Evolutionary conservation across 2,329 filamentous ascomycete genomes (phyloP), one percentile per base, ranked within the genome.

Genomic region (Lasiodiplodia gonubiensis): DNA sequence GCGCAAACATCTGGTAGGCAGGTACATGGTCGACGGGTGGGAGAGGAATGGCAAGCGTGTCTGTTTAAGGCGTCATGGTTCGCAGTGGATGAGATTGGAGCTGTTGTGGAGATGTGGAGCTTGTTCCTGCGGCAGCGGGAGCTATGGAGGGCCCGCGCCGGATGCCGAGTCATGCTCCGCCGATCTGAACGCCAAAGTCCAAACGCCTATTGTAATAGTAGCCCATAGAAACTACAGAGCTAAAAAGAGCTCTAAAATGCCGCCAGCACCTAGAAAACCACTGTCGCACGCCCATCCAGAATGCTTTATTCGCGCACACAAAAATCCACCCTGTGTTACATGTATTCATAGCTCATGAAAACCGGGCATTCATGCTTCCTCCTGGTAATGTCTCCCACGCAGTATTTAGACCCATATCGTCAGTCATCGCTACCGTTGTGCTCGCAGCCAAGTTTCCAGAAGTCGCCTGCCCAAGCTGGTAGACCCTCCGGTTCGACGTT

Each of bases 321-420:
- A 30, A 21, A 35, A n/a, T 37, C 25, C 5, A 25, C 3, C 21
- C 53, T 18, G 33, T 8, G 12, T 23, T 8, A 33, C 11, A 16
- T 11, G 25, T 48, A 46, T 10, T 6, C n/a, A 21, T 25, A 11
- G 25, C 16, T 21, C 53, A 69, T 23, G 61, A 61, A 53, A 71
- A 71, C 30, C 70, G 37, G 30, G 67, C 66, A 46, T 71, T 71
- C 65, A 70, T 48, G 35, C 66, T 69, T 10, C 70, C 70, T 37
- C 70, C 69, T 12, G 70, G 70, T 23, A 70, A 59, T 11, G 70
- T 71, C 27, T 71, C 70, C 68, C 69, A 71, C 5, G 69, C 70
- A 6, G 61, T 67, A 2, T 48, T 60, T 18, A 65, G 39, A 7
- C 67, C 69, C 52, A 68, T 37, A 25, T 69, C 68, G n/a, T 64